Base-by-base conservation (phyloP, 164 flowering plant species). In the Piper betle region DNA sequence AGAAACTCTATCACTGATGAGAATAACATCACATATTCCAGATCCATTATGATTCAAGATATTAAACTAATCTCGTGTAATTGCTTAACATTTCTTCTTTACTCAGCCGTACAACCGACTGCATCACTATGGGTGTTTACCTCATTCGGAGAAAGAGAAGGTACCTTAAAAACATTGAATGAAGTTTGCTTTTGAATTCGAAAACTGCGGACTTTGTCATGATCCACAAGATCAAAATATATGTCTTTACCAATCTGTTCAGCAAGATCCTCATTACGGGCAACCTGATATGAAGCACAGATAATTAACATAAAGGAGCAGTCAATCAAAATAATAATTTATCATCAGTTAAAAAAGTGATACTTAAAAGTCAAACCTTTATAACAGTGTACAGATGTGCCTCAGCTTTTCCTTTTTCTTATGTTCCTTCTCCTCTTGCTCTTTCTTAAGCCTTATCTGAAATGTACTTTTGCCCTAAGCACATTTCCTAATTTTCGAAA, bases 341-440 rank as follows among this genome's bases (percentile, higher is more conserved):
- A 19, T 46, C 39, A 5, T 18, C 43, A 15, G n/a, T 46, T 67
- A 13, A 55, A 67, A 6, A 66, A 18, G 16, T 9, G 3, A 12
- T 52, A 20, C 37, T 46, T 39, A 7, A 15, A 55, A 62, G 61
- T 50, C n/a, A 57, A 58, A 90, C 97, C 91, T 85, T 90, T 59
- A 90, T 86, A 41, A 85, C 79, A 2, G 95, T 87, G 70, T 78
- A 87, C 56, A 85, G 86, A 66, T 87, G 93, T 2, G 96, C 93
- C 61, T 91, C 86, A 42, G 88, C 89, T 71, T 87, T 64, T 90
- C 85, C 78, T 77, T 87, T 75, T 77, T 84, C 73, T 83, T 91
- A 71, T 83, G 86, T 63, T 87, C 91, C 72, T 90, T 90, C 54
- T 87, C 95, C 74, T 90, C 93, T 72, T 86, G 97, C 71, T 91